phyloP scores from a whole-genome alignment of 2,329 filamentous ascomycete species.

The Amauroascus niger region DNA sequence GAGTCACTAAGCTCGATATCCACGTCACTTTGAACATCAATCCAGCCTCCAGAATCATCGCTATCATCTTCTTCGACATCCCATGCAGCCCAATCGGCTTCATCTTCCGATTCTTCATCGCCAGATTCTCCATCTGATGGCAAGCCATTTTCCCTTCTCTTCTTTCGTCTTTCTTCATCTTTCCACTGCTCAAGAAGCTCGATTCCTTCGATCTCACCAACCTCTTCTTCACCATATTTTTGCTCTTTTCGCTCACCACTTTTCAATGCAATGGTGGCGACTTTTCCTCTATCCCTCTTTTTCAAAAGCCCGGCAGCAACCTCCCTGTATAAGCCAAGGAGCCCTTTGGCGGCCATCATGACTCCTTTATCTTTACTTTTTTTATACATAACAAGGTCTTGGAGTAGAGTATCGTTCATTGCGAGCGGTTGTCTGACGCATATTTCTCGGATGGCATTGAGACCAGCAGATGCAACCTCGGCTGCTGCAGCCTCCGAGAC shows the following conservation, averaged over 20 bases:
- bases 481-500: constrained; percentile 87
- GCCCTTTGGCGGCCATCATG: constrained; percentile 95
- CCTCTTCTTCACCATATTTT: constrained; percentile 71
- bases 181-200: constrained; percentile 91
- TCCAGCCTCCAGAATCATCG: constrained; percentile 80
- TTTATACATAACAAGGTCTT: constrained; percentile 89
- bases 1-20: constrained; percentile 63
- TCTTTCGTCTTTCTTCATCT: constrained; percentile 71
- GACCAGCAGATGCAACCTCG: constrained; percentile 81
- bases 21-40: constrained; percentile 75
- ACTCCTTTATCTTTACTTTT: constrained; percentile 98
- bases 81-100: constrained; percentile 50
- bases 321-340: constrained; percentile 83
- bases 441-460: constrained; percentile 91
- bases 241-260: constrained; percentile 64
- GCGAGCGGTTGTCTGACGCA: constrained; percentile 88
- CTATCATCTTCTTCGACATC: constrained; percentile 51
- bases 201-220: constrained; percentile 78
- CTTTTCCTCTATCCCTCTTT: constrained; percentile 84
- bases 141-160: constrained; percentile 58
- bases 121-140: constrained; percentile 51
- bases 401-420: constrained; percentile 89
- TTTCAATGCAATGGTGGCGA: constrained; percentile 72
- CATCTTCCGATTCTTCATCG: constrained; percentile 52
- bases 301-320: constrained; percentile 80